phyloP scores from a whole-genome alignment of 768 basidiomycete species.

The Lactarius psammicola region DNA sequence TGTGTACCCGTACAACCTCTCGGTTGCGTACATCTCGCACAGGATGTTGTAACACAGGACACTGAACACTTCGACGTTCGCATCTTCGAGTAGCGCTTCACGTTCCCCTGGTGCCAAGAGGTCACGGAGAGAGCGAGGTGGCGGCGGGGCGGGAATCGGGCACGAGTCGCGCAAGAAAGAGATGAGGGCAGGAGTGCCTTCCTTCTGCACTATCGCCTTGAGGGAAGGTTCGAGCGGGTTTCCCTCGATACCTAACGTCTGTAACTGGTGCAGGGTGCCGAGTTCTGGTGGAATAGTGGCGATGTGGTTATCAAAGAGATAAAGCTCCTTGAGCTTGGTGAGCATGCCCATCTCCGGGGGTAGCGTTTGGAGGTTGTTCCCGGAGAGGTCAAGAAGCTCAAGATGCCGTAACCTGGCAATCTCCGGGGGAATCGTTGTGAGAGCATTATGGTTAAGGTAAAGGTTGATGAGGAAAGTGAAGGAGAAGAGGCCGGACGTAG shows the following conservation, averaged over 20 bases:
- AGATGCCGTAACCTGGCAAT: constrained; percentile 83
- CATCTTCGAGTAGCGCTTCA: constrained; percentile 58
- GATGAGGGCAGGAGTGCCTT: constrained; percentile 88
- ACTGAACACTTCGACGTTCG: constrained; percentile 71
- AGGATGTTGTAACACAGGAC: constrained; percentile 93
- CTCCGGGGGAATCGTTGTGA: constrained; percentile 74
- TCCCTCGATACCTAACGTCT: constrained; percentile 94
- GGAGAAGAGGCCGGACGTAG: constrained; percentile 68
- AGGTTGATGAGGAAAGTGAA: constrained; percentile 94
- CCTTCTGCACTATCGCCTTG: constrained; percentile 84
- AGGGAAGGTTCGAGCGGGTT: constrained; percentile 83
- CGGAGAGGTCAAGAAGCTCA: constrained; percentile 87
- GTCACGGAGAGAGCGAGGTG: constrained; percentile 73
- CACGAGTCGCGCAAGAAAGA: constrained; percentile 92
- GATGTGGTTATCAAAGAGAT: constrained; percentile 95
- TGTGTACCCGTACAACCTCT: constrained; percentile 90
- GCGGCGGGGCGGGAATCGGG: constrained; percentile 76
- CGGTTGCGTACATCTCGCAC: constrained; percentile 86
- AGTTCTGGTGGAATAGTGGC: constrained; percentile 80
- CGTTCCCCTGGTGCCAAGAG: constrained; percentile 58
- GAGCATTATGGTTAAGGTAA: constrained; percentile 93
- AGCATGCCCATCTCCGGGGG: constrained; percentile 91
- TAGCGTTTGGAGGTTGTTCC: constrained; percentile 73
- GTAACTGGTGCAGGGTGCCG: constrained; percentile 87
- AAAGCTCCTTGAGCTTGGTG: constrained; percentile 84